Base-by-base conservation (phyloP, 192 early-diverging fungal genomes). In the Backusella mclennaniae region DNA sequence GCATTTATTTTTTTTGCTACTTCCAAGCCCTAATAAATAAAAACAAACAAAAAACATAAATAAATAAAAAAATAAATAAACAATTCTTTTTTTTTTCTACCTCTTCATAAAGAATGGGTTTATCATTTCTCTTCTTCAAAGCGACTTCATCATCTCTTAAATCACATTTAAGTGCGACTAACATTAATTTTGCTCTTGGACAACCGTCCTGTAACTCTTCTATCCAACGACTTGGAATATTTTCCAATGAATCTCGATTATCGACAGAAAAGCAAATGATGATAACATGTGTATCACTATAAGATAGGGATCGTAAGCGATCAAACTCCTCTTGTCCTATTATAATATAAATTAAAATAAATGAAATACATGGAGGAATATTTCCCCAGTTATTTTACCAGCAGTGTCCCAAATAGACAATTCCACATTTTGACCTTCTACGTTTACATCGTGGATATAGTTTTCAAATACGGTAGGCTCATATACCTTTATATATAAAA, bases 381-480 rank as follows among this genome's bases (percentile, higher is more conserved):
- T 31, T 67, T 39, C 11, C 38, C 38, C 35, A 12, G 59, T 38
- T 35, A 6, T 59, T 35, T 33, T 66, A 39, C 35, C 66, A 38
- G 81, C 81, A 36, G 83, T 84, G 44, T 84, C 83, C 81, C 81
- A 82, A 3, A 84, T 59, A 1, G 78, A 81, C 39, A 84, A 52
- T 78, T 77, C 71, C 39, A 84, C 67, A 31, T 73, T 73, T 68
- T 75, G 70, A 39, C 80, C 79, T n/a, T 82, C 80, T 23, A 82
- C 69, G n/a, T 38, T 70, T 15, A 82, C 52, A 35, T 82, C 83
- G 33, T 77, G 68, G 15, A 79, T 71, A 67, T 82, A 76, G 36
- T 79, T 82, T 66, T 84, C 80, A 66, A 84, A 84, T 9, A 84
- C 78, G 4, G 83, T 82, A 44, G 83, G 83, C 35, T 84, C 83